Percentiles rank a stretch among this genome's conserved stretches.
Conservation (phyloP, 2,329 filamentous ascomycete species). For the Paecilomyces variotii region DNA sequence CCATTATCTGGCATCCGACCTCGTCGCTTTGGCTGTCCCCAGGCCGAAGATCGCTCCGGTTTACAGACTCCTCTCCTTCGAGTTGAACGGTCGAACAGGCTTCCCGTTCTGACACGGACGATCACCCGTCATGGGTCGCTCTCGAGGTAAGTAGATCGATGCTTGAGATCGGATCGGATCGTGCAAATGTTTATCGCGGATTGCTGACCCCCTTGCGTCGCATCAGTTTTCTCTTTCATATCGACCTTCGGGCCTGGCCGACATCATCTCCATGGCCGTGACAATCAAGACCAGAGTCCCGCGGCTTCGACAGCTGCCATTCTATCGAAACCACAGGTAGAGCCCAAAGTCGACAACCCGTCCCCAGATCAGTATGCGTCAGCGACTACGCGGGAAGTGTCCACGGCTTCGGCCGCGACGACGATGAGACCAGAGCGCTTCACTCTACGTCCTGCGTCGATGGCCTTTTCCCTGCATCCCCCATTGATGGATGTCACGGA, state of each 20-base stretch:
- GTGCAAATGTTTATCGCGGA: neutral
- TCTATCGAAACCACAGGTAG: neutral
- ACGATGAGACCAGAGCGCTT: constrained; percentile 32
- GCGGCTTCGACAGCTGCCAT: neutral
- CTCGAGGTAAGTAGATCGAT: constrained; percentile 26
- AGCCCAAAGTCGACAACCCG: neutral
- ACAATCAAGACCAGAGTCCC: neutral
- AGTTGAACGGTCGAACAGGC: neutral
- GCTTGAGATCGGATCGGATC: constrained; percentile 4
- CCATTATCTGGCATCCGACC: neutral
- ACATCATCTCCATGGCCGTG: constrained; percentile 17
- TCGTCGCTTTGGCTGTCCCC: neutral
- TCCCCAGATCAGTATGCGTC: neutral
- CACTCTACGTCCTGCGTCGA: constrained; percentile 68
- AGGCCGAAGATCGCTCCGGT: constrained; percentile 1
- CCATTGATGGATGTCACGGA: constrained; percentile 75
- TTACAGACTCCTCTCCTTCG: constrained; percentile 1
- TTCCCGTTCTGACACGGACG: neutral
- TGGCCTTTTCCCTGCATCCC: constrained; percentile 78
- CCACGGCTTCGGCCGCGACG: neutral
- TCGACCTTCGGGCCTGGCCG: constrained; percentile 43
- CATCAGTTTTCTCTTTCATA: constrained; percentile 77
- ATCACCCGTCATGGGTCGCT: constrained; percentile 25
- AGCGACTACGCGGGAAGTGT: neutral
- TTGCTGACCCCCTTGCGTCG: constrained; percentile 35